Conservation (phyloP, 805 yeast species). For the Nakazawaea wickerhamii region DNA sequence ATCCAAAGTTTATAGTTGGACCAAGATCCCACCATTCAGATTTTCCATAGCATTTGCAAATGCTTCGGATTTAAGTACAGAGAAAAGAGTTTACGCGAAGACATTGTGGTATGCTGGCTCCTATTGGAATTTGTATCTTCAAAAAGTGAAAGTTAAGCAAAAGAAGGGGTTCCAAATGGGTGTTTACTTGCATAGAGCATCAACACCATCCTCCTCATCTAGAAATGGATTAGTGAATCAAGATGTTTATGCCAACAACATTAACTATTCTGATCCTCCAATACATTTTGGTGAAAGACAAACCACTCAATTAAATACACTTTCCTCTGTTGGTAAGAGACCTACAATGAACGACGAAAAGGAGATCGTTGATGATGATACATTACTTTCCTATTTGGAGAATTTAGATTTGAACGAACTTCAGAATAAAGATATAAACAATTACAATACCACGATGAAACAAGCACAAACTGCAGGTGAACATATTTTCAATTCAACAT, state of each 20-base stretch:
- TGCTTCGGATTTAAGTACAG: slow-evolving; percentile 38
- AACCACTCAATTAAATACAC: not conserved
- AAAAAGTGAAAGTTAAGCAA: slow-evolving; percentile 34
- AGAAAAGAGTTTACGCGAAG: slow-evolving; percentile 43
- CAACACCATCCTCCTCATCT: slow-evolving; percentile 29
- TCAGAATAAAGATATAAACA: not conserved
- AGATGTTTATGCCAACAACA: slow-evolving; percentile 27
- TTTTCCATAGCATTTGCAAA: slow-evolving; percentile 48
- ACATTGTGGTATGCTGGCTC: slow-evolving; percentile 60
- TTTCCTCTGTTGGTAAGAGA: not conserved
- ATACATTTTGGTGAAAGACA: slow-evolving; percentile 11
- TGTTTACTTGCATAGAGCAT: slow-evolving; percentile 50
- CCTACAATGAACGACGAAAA: slow-evolving; percentile 18
- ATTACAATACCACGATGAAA: slow-evolving; percentile 7
- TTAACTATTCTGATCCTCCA: slow-evolving; percentile 23
- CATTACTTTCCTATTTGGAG: slow-evolving; percentile 16
- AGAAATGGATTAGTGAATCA: slow-evolving; percentile 35
- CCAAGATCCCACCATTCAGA: slow-evolving; percentile 48
- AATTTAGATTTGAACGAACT: slow-evolving; percentile 20
- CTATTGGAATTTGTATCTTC: slow-evolving; percentile 52
- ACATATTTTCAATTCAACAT: not conserved
- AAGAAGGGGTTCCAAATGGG: slow-evolving; percentile 46
- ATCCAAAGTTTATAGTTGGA: slow-evolving; percentile 25
- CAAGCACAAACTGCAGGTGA: slow-evolving; percentile 12
- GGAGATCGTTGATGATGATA: slow-evolving; percentile 22